Base-by-base conservation (phyloP, 345 rosid genomes). In the Hibiscus trionum region DNA sequence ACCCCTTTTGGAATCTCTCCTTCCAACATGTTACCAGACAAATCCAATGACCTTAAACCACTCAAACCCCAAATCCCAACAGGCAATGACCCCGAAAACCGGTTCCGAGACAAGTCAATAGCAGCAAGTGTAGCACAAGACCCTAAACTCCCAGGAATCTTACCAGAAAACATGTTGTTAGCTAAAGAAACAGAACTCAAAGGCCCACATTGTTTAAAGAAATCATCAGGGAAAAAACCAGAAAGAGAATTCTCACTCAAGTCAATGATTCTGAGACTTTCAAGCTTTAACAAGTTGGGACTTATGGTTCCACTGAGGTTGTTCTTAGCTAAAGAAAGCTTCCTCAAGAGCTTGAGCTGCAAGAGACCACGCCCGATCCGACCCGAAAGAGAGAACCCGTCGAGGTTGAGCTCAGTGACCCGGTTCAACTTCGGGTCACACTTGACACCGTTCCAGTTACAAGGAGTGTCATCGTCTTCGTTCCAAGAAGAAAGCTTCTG, bases 311-410 rank as follows among this genome's bases (percentile, higher is more conserved):
- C 99, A 1, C 84, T 87, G 73, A 95, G 87, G 64, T 88, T 84
- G 84, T 95, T 95, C 79, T 81, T 86, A 3, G 97, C 85, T 1
- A 95, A 73, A 35, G 96, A 89, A 11, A 95, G 87, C 75, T 82
- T 85, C 59, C 88, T 85, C 53, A 95, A 90, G 72, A 73, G 87
- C 75, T 87, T 80, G 27, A 95, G 87, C 84, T 85, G 87, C 29
- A 93, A 78, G 14, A 95, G 80, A 26, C 98, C 97, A 24, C 97
- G 96, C 0, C 98, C 97, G 73, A 89, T 85, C 80, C 85, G 85
- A 64, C 99, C 98, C 52, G 97, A 88, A 5, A 96, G 89, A 69
- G 91, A 89, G 78, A 88, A 87, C 6, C 90, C 93, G 61, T 90
- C 87, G 14, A 95, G 94, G 72, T 70, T 76, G 35, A 95, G 81